Evolutionary conservation across 805 yeast species (phyloP).

Genomic region (Zygosaccharomyces rouxii): DNA sequence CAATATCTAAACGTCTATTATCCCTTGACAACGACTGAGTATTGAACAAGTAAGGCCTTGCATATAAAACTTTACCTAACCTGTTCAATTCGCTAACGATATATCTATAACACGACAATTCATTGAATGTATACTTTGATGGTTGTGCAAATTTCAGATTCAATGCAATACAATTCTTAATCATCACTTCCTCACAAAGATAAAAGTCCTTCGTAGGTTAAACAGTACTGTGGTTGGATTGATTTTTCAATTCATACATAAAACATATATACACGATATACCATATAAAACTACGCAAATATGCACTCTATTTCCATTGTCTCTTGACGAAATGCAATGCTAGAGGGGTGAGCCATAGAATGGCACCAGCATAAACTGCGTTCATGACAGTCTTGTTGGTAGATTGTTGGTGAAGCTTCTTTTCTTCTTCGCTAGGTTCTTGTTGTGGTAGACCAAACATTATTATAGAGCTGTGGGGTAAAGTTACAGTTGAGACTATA

Average conservation of each 20-base stretch:
- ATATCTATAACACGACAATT: constrained; percentile 10
- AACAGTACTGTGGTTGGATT: background rate
- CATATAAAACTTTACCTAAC: constrained; percentile 20
- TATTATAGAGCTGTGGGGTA: constrained; percentile 20
- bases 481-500: background rate
- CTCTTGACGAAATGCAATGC: constrained; percentile 34
- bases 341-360: constrained; percentile 46
- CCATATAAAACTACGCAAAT: background rate
- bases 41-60: constrained; percentile 11
- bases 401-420: constrained; percentile 58
- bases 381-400: constrained; percentile 54
- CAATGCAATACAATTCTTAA: constrained; percentile 15
- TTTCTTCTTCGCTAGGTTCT: constrained; percentile 59
- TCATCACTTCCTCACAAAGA: background rate
- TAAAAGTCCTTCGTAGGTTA: background rate
- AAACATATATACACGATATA: constrained; percentile 5
- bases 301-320: constrained; percentile 29
- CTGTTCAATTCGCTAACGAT: constrained; percentile 12
- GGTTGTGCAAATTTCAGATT: constrained; percentile 12
- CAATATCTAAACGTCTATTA: background rate
- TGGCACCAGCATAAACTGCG: constrained; percentile 61
- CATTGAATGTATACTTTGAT: constrained; percentile 12
- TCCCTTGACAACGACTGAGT: constrained; percentile 3
- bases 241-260: background rate
- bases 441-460: constrained; percentile 51